Evolutionary conservation across 495 filamentous ascomycete species (phyloP), one percentile per base, ranked within the genome.

Genomic region (Pseudevernia furfuracea): DNA sequence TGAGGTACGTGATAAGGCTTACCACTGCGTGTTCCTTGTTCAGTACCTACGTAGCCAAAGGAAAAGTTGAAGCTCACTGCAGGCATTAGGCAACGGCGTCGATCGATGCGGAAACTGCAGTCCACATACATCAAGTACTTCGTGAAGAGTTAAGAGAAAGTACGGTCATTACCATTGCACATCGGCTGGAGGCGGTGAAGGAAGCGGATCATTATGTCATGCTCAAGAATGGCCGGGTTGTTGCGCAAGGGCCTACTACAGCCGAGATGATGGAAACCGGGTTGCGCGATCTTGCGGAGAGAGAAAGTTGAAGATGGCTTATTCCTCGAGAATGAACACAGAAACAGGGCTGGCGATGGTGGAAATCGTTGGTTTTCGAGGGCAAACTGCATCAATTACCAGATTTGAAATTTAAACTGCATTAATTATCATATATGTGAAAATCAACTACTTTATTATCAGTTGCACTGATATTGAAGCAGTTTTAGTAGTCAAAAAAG

Each of bases 101-200:
- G 19, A 91, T 96, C 65, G 91, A 96, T 69, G 80, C 80, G 66
- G 84, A 87, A 71, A 94, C 89, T 2, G 88, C 89, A n/a, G 74
- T 83, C 68, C 79, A 86, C 61, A 90, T 94, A 56, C 90, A 96
- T 77, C 79, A 84, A 69, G 77, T 94, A 41, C 71, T 96, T 61
- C 74, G 87, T 38, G 85, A 89, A 68, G 90, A 93, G 77, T 77
- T 94, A 76, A 77, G 74, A 57, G 77, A 86, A 44, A 92, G 88
- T 66, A 96, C 91, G 4, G 90, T 96, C 19, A 86, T 96, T 58
- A 92, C 89, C 6, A 91, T 96, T 74, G 91, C 90, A 49, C 91
- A 96, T 80, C 84, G 89, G 52, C 70, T 89, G 32, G 89, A 92
- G 72, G 89, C 89, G 30, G 88, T 92, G n/a, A 82, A 81, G 73